Evolutionary conservation across 352 stramenopile genomes (phyloP), one percentile per base, ranked within the genome.

Genomic region (Globisporangium ultimum): DNA sequence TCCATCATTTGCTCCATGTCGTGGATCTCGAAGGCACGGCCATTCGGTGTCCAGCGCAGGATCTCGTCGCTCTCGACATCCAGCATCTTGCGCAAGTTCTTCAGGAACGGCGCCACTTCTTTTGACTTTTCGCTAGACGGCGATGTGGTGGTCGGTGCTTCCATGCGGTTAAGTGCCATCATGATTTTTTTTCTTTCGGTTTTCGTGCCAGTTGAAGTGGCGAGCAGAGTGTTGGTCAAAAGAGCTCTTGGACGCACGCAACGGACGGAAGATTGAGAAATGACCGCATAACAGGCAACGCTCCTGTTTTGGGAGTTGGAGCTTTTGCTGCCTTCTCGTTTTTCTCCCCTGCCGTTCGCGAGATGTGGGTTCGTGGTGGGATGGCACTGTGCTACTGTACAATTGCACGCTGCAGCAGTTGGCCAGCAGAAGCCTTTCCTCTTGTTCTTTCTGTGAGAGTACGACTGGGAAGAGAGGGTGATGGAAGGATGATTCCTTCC

Each of bases 21-120:
- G 58, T 83, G 80, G 66, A 97, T 94, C 55, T 90, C 71, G 42
- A 97, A 96, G 13, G 85, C 84, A 61, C 85, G 47, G 63, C 80
- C 80, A 52, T 85, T 55, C 72, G 79, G 28, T 15, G 58, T 64
- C 58, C 58, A 64, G 50, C 58, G 58, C 45, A 64, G 42, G 51
- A 65, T 50, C 43, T 43, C 43, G 34, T 69, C 55, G 52, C 61
- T 76, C 63, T 76, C 68, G n/a, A 48, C 38, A 15, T 71, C 65
- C 9, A 76, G 66, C 66, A 76, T 76, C 45, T 55, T 69, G 64
- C 64, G 64, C 47, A 75, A 24, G 48, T 67, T 75, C 40, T 58
- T 57, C 38, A 75, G 40, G 32, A 75, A 75, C 24, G 64, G 67
- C 17, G 67, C 67, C 42, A 70, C 55, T 28, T 75, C 67, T 36